phyloP scores from a whole-genome alignment of 148 eudicot genomes.

The Camellia japonica region DNA sequence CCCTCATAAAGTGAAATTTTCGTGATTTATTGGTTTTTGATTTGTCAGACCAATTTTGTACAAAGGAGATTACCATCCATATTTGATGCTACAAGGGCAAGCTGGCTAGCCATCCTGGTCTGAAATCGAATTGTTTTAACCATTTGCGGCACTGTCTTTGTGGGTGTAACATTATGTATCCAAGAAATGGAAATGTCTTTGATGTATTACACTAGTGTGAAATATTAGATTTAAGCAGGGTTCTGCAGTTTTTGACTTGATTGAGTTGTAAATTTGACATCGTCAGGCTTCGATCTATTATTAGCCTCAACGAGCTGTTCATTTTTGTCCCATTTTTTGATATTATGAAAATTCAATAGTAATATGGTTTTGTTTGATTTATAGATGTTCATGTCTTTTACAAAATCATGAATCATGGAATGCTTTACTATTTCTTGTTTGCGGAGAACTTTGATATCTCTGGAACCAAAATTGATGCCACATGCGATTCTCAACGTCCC shows the following conservation, averaged over 20 bases:
- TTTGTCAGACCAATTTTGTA: slow-evolving; percentile 4
- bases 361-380: not conserved
- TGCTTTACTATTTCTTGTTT: too few species aligned
- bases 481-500: too few species aligned
- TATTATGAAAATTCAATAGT: slow-evolving; percentile 2
- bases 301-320: not conserved
- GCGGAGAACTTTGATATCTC: too few species aligned
- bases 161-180: slow-evolving; percentile 32
- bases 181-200: not conserved
- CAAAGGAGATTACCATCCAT: slow-evolving; percentile 11
- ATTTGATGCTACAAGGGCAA: slow-evolving; percentile 6
- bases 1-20: slow-evolving; percentile 54
- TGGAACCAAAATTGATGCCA: too few species aligned
- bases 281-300: slow-evolving; percentile 3
- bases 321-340: slow-evolving; percentile 7
- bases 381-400: not conserved
- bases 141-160: slow-evolving; percentile 9
- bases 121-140: not conserved
- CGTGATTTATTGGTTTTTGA: not conserved
- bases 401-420: not conserved
- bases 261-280: slow-evolving; percentile 36
- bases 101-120: not conserved
- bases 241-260: slow-evolving; percentile 26
- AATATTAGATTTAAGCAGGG: slow-evolving; percentile 17
- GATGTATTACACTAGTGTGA: slow-evolving; percentile 15